A percentile compares a stretch with the other conserved stretches of the same genome.
phyloP scores from a whole-genome alignment of 306 rosid species.

The Citrullus amarus region DNA sequence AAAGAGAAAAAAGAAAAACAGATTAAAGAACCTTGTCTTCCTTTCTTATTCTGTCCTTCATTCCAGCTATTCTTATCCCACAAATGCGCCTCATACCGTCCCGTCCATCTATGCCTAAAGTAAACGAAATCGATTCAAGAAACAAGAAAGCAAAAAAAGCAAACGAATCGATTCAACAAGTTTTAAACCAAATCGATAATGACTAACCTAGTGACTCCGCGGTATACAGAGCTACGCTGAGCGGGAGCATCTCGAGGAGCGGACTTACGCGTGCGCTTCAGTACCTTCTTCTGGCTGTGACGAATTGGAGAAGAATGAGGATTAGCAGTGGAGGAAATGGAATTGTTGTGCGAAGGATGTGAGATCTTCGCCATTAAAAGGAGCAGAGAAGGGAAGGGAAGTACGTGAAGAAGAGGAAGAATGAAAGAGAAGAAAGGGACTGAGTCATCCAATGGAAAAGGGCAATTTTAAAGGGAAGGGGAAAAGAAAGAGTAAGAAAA shows the following conservation, averaged over 20 bases:
- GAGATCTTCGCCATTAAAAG: conserved; percentile 55
- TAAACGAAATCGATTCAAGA: not conserved
- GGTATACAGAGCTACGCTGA: conserved; percentile 61
- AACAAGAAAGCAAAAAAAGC: not conserved
- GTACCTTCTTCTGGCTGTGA: conserved; percentile 2
- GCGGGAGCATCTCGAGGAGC: conserved; percentile 53
- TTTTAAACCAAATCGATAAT: not conserved
- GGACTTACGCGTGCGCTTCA: conserved; percentile 50
- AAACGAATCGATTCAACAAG: not conserved
- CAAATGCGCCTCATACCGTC: conserved; percentile 91
- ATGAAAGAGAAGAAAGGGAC: not conserved
- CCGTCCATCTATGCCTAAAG: conserved; percentile 92
- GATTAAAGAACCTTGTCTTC: conserved; percentile 66
- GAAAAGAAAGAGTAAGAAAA: not conserved
- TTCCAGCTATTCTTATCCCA: conserved; percentile 97
- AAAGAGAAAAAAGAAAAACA: not conserved
- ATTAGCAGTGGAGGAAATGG: not conserved
- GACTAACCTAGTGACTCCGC: conserved; percentile 79
- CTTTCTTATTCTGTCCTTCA: conserved; percentile 80
- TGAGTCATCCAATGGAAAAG: not conserved
- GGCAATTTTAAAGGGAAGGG: not conserved
- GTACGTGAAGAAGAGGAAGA: not conserved
- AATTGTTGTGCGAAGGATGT: conserved; percentile 27
- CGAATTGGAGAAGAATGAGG: not conserved
- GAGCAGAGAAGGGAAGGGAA: not conserved